A percentile compares a stretch with the other conserved stretches of the same genome.
Evolutionary conservation across 495 filamentous ascomycete species (phyloP).

Genomic region (Trichoderma orchidacearum): DNA sequence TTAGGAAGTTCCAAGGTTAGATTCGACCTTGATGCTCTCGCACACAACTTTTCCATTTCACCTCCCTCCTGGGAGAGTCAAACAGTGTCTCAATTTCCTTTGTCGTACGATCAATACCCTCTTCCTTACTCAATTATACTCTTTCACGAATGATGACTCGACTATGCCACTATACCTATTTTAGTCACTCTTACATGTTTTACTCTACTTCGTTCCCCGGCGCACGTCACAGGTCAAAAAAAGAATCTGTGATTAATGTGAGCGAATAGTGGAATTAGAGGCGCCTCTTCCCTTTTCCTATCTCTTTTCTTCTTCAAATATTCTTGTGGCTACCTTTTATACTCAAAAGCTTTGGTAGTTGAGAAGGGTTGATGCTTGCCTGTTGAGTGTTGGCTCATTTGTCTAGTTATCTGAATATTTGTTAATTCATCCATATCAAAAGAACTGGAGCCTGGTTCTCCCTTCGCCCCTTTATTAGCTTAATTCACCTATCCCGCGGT

Average conservation of each 20-base stretch:
- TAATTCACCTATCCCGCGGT: no score
- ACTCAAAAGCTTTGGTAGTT: neutral
- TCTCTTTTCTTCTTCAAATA: neutral
- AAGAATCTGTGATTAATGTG: neutral
- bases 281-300: neutral
- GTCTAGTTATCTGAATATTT: neutral
- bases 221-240: neutral
- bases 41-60: neutral
- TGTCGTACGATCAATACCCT: neutral
- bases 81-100: neutral
- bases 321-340: neutral
- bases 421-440: neutral
- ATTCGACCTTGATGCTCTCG: neutral
- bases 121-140: neutral
- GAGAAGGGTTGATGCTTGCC: no score
- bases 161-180: neutral
- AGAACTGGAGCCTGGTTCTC: no score
- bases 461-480: no score
- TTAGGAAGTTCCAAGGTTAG: no score
- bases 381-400: neutral
- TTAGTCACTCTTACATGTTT: neutral
- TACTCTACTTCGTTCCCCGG: neutral
- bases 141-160: neutral
- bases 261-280: neutral
- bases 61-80: no score